Evolutionary conservation across 208 protist genomes (phyloP).

Genomic region (Porcisia hertigi): DNA sequence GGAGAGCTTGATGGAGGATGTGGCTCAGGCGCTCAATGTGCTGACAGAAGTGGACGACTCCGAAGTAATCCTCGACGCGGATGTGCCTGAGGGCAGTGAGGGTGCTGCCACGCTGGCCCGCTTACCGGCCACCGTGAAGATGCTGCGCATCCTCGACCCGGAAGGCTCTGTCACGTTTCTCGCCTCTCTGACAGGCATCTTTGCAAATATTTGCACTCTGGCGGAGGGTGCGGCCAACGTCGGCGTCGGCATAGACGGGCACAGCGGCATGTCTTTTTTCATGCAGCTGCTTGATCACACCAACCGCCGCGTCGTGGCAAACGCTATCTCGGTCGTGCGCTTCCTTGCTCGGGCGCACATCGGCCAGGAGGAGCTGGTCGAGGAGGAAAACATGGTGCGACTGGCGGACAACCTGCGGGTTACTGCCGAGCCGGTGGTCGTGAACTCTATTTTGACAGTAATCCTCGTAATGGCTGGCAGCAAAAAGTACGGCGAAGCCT

Average conservation of each 20-base stretch:
- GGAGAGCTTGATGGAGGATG: constrained; percentile 72
- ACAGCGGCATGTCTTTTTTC: constrained; percentile 83
- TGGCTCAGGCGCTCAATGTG: constrained; percentile 52
- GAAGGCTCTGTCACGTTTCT: constrained; percentile 76
- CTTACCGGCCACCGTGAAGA: constrained; percentile 81
- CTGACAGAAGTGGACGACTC: constrained; percentile 76
- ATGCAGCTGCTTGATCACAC: constrained; percentile 72
- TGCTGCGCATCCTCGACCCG: constrained; percentile 87
- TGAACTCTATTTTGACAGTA: constrained; percentile 71
- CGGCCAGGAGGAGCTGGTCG: constrained; percentile 61
- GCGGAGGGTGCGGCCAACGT: constrained; percentile 57
- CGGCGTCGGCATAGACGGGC: constrained; percentile 65
- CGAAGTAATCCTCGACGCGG: constrained; percentile 67
- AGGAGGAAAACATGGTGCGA: constrained; percentile 55
- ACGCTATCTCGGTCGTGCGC: constrained; percentile 59
- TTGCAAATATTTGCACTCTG: constrained; percentile 81
- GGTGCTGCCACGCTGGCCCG: constrained; percentile 67
- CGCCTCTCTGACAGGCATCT: constrained; percentile 76
- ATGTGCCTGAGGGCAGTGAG: constrained; percentile 72
- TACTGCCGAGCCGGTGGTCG: constrained; percentile 45
- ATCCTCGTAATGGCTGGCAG: constrained; percentile 75
- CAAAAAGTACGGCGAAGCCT: constrained; percentile 44
- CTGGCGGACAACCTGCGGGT: constrained; percentile 60
- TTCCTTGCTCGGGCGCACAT: constrained; percentile 67
- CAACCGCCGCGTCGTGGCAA: constrained; percentile 70